phyloP scores from a whole-genome alignment of 2,329 filamentous ascomycete genomes.

The Alternaria sp. region DNA sequence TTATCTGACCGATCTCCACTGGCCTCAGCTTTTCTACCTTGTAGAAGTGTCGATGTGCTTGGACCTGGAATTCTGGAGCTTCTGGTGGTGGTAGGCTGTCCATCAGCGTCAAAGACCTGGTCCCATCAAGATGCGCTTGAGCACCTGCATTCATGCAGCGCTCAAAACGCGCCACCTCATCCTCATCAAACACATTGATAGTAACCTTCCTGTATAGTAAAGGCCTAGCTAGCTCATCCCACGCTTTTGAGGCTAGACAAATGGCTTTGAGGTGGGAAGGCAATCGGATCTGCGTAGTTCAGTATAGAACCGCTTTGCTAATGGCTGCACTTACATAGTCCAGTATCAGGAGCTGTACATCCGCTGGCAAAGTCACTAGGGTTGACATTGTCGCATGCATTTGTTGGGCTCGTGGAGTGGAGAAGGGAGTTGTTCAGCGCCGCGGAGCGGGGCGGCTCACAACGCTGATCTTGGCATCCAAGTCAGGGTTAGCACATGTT shows the following conservation, averaged over 20 bases:
- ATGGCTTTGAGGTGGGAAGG: background rate
- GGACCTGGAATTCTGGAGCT: background rate
- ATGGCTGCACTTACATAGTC: background rate
- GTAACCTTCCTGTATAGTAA: background rate
- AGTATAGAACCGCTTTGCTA: background rate
- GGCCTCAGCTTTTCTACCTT: background rate
- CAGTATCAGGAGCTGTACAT: background rate
- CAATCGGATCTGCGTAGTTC: background rate
- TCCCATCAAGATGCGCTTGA: background rate
- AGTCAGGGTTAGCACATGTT: background rate
- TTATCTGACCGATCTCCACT: background rate
- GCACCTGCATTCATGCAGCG: background rate
- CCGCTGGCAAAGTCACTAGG: background rate
- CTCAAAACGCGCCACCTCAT: background rate
- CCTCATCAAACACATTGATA: background rate
- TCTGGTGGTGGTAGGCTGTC: background rate
- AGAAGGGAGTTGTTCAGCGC: background rate
- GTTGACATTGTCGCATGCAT: background rate
- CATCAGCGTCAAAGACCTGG: background rate
- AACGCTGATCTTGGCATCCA: background rate
- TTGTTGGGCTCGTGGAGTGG: background rate
- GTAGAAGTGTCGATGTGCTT: background rate
- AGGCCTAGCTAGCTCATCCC: background rate
- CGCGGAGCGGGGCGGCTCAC: constrained; percentile 3
- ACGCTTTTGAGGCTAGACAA: background rate